phyloP scores from a whole-genome alignment of 768 basidiomycete species.

The Tephrocybe sp. region DNA sequence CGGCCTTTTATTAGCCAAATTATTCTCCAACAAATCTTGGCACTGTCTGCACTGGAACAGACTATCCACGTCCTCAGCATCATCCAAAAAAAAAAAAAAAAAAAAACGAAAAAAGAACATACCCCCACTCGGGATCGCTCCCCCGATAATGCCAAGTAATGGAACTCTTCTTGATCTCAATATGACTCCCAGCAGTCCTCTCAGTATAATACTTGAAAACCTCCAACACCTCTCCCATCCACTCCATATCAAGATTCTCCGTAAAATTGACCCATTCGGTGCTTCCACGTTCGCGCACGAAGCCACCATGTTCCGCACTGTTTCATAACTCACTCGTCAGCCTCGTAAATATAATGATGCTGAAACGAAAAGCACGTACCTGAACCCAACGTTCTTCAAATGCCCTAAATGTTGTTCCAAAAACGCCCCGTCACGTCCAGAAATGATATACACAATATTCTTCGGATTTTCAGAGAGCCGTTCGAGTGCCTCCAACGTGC shows the following conservation, averaged over 20 bases:
- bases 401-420: slow-evolving; percentile 89
- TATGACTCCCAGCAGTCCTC: slow-evolving; percentile 93
- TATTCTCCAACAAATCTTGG: slow-evolving; percentile 94
- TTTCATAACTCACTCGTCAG: neutral
- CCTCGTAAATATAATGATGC: neutral
- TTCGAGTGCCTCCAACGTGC: slow-evolving; percentile 71
- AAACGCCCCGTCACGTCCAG: slow-evolving; percentile 91
- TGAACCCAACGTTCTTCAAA: slow-evolving; percentile 79
- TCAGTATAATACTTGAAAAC: slow-evolving; percentile 97
- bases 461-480: slow-evolving; percentile 73
- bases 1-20: slow-evolving; percentile 86
- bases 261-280: slow-evolving; percentile 84
- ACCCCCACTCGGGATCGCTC: slow-evolving; percentile 95
- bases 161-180: slow-evolving; percentile 95
- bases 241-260: slow-evolving; percentile 91
- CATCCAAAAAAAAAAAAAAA: neutral
- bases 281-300: slow-evolving; percentile 72
- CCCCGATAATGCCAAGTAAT: slow-evolving; percentile 98
- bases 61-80: slow-evolving; percentile 31
- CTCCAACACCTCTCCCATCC: slow-evolving; percentile 95
- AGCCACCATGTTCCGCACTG: slow-evolving; percentile 91
- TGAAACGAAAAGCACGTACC: neutral
- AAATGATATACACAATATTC: slow-evolving; percentile 96
- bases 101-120: slow-evolving; percentile 28
- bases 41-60: slow-evolving; percentile 95